Evolutionary conservation across 441 rosid genomes (phyloP).

Genomic region (Populus hybrid): DNA sequence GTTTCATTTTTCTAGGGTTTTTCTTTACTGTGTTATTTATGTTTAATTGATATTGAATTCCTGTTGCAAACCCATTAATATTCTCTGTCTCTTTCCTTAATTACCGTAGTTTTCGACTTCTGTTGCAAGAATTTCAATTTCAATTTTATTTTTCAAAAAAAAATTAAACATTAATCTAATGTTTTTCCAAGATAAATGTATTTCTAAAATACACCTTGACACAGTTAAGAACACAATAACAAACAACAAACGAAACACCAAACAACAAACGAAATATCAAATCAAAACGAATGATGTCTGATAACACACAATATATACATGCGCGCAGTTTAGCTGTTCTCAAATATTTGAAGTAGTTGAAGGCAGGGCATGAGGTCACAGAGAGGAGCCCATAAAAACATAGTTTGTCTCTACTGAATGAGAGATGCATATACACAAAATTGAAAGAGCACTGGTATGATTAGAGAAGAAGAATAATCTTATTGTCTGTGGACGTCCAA

Average conservation of each 20-base stretch:
- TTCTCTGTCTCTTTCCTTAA: no score
- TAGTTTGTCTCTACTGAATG: background rate
- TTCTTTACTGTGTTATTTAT: no score
- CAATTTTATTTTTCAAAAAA: no score
- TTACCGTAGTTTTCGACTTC: background rate
- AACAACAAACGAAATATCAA: background rate
- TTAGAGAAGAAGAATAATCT: background rate
- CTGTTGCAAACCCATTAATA: background rate
- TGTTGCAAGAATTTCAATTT: background rate
- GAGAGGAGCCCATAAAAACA: background rate
- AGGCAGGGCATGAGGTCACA: background rate
- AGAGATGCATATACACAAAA: background rate
- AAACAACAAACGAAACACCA: no score
- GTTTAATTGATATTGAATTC: background rate
- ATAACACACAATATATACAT: background rate
- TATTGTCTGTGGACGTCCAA: background rate
- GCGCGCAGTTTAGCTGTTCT: background rate
- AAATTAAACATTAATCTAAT: no score
- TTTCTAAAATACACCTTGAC: no score
- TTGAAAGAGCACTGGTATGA: background rate
- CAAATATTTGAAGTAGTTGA: background rate
- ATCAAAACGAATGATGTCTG: background rate
- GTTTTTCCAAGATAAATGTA: no score
- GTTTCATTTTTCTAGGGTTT: background rate
- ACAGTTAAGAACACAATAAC: no score